phyloP scores from a whole-genome alignment of 1,284 basidiomycete genomes.

The Malassezia furfur region DNA sequence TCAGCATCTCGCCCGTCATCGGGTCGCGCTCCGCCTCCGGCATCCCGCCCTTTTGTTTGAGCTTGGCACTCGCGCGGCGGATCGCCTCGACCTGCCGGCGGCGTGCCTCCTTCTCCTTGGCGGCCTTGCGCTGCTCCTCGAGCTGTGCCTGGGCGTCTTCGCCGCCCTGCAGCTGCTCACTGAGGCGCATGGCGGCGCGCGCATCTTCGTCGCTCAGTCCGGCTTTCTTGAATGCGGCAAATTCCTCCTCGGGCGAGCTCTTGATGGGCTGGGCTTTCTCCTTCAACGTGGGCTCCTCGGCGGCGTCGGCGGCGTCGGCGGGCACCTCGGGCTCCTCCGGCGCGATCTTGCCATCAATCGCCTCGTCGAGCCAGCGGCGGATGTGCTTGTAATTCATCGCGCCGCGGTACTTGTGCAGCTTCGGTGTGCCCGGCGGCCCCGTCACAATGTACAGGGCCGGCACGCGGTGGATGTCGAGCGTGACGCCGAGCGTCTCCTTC shows the following conservation, averaged over 20 bases:
- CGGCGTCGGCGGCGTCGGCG: not conserved
- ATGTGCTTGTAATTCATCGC: constrained; percentile 35
- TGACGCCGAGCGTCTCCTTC: constrained; percentile 26
- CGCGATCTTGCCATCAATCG: constrained; percentile 6
- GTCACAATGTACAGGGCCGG: constrained; percentile 34
- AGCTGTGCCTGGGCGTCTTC: not conserved
- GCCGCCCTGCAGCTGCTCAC: not conserved
- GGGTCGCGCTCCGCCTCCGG: constrained; percentile 9
- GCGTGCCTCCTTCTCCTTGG: not conserved
- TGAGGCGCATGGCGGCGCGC: not conserved
- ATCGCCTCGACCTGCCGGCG: not conserved
- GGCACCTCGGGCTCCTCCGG: constrained; percentile 24
- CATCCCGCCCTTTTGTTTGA: constrained; percentile 18
- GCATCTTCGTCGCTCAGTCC: not conserved
- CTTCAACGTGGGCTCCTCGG: constrained; percentile 8
- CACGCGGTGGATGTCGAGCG: constrained; percentile 27
- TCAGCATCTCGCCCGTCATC: constrained; percentile 21
- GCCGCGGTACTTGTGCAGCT: constrained; percentile 25
- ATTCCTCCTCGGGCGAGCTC: not conserved
- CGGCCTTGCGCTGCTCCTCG: constrained; percentile 16
- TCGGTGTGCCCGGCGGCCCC: constrained; percentile 6
- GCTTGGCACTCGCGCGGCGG: constrained; percentile 10
- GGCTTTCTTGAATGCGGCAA: not conserved
- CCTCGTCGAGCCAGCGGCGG: constrained; percentile 35
- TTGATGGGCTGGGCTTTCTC: not conserved